A percentile compares a stretch with the other conserved stretches of the same genome.
Conservation (phyloP, 1,284 basidiomycete genomes). For the Pholiota adiposa region DNA sequence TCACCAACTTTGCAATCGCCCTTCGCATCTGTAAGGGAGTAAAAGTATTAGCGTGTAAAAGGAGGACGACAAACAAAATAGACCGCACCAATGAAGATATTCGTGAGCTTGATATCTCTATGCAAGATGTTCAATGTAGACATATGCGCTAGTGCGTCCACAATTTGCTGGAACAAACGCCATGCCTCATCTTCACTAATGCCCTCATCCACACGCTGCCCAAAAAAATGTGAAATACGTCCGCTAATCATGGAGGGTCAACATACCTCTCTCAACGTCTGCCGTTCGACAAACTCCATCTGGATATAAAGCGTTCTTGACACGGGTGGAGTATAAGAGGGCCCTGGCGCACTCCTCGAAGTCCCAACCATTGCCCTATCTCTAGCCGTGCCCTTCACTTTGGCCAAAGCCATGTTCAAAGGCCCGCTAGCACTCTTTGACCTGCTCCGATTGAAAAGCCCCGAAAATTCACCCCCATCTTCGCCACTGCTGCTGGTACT, state of each 20-base stretch:
- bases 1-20: slow-evolving; percentile 96
- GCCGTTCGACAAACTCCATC: slow-evolving; percentile 92
- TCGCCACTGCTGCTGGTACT: slow-evolving; percentile 41
- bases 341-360: slow-evolving; percentile 26
- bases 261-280: slow-evolving; percentile 78
- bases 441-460: slow-evolving; percentile 36
- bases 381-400: neutral
- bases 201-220: slow-evolving; percentile 79
- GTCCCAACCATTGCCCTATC: slow-evolving; percentile 7
- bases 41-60: neutral
- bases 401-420: neutral
- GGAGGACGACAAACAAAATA: neutral
- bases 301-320: slow-evolving; percentile 85
- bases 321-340: slow-evolving; percentile 38
- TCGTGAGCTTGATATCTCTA: slow-evolving; percentile 91
- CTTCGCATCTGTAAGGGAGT: slow-evolving; percentile 75
- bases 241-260: neutral
- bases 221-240: neutral
- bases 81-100: slow-evolving; percentile 79
- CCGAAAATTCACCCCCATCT: slow-evolving; percentile 42
- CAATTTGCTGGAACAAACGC: slow-evolving; percentile 88
- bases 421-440: slow-evolving; percentile 10
- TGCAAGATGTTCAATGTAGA: slow-evolving; percentile 88
- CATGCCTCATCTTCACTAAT: slow-evolving; percentile 86
- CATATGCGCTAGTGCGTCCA: slow-evolving; percentile 95